These are phyloP conservation scores for Salix purpurea DNA, from an alignment of 345 rosid genomes.

Conservation along the genomic window DNA sequence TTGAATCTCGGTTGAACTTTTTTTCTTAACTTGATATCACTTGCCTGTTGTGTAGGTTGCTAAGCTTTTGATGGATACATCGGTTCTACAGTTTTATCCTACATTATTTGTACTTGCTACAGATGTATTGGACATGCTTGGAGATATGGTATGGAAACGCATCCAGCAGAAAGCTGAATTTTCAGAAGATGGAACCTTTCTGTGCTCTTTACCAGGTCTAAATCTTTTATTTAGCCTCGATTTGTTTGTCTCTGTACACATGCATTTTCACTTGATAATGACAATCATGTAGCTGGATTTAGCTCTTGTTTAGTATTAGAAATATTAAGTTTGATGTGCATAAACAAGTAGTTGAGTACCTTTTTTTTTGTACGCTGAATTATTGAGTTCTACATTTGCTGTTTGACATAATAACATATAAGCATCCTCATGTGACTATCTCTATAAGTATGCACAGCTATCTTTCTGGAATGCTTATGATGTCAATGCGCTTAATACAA, in stretches of 20 bases:
- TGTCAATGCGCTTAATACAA: too few relatives aligned
- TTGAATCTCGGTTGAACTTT: too few relatives aligned
- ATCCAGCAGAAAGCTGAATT: constrained; percentile 75
- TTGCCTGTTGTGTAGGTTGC: constrained; percentile 57
- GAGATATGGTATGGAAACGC: constrained; percentile 91
- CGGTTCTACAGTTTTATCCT: constrained; percentile 85
- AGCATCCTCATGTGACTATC: too few relatives aligned
- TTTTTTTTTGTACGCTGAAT: too few relatives aligned
- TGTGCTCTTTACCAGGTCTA: constrained; percentile 57
- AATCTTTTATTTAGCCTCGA: constrained; percentile 1
- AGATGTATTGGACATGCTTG: constrained; percentile 82
- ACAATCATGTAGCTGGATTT: background rate
- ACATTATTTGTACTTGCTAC: constrained; percentile 78
- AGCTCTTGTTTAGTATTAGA: background rate
- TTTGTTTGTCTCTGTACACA: background rate
- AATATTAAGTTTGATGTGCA: background rate
- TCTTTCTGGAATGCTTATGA: too few relatives aligned
- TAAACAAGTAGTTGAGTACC: background rate
- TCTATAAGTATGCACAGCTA: too few relatives aligned
- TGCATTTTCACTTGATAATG: background rate
- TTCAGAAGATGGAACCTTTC: constrained; percentile 52
- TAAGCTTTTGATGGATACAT: constrained; percentile 86
- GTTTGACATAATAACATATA: too few relatives aligned
- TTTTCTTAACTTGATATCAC: too few relatives aligned
- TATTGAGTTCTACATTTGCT: too few relatives aligned